A percentile compares a stretch with the other conserved stretches of the same genome.
Conservation (phyloP, 805 yeast genomes). For the Brettanomyces nanus region DNA sequence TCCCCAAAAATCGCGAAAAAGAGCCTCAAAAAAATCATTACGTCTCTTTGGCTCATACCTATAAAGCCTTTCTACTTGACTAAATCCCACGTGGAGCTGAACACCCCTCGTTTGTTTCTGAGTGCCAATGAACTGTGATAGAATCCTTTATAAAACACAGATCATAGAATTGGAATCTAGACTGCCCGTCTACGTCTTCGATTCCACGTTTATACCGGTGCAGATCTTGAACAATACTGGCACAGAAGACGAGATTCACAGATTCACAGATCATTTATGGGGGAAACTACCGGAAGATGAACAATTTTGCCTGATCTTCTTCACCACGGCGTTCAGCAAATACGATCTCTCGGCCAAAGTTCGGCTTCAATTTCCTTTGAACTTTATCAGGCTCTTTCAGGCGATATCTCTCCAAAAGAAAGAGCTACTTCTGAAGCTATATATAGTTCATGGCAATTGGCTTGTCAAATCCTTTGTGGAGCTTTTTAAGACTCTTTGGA, state of each 20-base stretch:
- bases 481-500: slow-evolving; percentile 50
- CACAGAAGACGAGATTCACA: slow-evolving; percentile 31
- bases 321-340: slow-evolving; percentile 71
- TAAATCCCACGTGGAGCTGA: too few species aligned
- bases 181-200: slow-evolving; percentile 73
- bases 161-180: slow-evolving; percentile 59
- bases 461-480: slow-evolving; percentile 72
- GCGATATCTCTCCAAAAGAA: slow-evolving; percentile 50
- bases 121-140: slow-evolving; percentile 3
- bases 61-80: too few species aligned
- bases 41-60: too few species aligned
- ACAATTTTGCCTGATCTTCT: slow-evolving; percentile 56
- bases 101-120: too few species aligned
- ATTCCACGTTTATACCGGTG: slow-evolving; percentile 71
- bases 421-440: slow-evolving; percentile 50
- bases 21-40: too few species aligned
- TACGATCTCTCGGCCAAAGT: slow-evolving; percentile 16
- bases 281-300: slow-evolving; percentile 49
- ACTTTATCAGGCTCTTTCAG: slow-evolving; percentile 35
- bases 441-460: slow-evolving; percentile 89
- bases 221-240: slow-evolving; percentile 27
- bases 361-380: slow-evolving; percentile 21
- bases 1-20: too few species aligned
- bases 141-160: slow-evolving; percentile 33
- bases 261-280: slow-evolving; percentile 50